Evolutionary conservation across 257 asterid genomes (phyloP).

Genomic region (Rubia yunnanensis): DNA sequence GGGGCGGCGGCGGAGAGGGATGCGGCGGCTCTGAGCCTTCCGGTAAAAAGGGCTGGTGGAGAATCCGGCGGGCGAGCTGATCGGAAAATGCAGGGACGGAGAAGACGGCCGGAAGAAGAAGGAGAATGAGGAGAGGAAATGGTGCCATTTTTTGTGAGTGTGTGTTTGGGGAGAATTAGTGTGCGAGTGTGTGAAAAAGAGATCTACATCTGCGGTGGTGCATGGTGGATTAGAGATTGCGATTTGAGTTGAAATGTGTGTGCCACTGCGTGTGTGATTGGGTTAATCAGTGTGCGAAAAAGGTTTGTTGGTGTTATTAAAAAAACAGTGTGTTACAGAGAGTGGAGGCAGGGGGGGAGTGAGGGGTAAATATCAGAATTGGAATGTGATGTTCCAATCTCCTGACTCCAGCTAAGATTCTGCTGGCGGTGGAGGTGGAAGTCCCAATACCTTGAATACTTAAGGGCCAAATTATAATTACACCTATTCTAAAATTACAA

Average conservation of each 20-base stretch:
- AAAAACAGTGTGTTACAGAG: background rate
- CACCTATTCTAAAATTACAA: background rate
- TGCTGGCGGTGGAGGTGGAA: constrained; percentile 10
- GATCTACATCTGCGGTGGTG: background rate
- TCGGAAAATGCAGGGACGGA: constrained; percentile 9
- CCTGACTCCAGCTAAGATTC: constrained; percentile 20
- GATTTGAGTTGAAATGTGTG: background rate
- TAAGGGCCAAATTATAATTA: background rate
- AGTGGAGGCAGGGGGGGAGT: background rate
- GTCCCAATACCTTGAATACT: background rate
- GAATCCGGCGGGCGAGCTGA: constrained; percentile 49
- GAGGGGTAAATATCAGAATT: background rate
- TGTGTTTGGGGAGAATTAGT: background rate
- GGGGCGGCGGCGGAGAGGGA: constrained; percentile 33
- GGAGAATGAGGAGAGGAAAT: background rate
- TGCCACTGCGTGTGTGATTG: constrained; percentile 3
- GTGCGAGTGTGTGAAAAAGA: constrained; percentile 3
- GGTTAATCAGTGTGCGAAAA: constrained; percentile 11
- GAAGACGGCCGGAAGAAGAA: background rate
- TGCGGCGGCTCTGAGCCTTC: constrained; percentile 37
- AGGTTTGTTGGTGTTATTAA: background rate
- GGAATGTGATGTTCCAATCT: constrained; percentile 1
- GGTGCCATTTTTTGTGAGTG: background rate
- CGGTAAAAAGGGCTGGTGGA: constrained; percentile 62
- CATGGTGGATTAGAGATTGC: background rate